Evolutionary conservation across 2,329 filamentous ascomycete genomes (phyloP), one percentile per base, ranked within the genome.

Genomic region (Fusarium palustre): DNA sequence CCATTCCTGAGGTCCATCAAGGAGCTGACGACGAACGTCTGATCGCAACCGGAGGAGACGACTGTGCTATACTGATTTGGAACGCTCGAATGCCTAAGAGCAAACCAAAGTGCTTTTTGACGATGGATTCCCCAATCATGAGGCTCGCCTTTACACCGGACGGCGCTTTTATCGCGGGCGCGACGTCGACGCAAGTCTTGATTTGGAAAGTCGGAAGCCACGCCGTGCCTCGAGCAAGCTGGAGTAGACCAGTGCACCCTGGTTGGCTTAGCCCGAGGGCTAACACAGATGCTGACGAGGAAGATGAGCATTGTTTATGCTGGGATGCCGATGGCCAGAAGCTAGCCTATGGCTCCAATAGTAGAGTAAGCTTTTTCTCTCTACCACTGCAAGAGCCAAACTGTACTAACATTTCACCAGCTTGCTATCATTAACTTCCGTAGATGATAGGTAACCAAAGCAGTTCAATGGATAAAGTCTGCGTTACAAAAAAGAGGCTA

Each of bases 171-270:
- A 84, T 91, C 53, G 88, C 88, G 1, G 88, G 87, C 7, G 88
- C 87, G 7, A 90, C 88, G 1, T 83, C 83, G 22, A 84, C 85
- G 34, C 83, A 82, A 59, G 86, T 90, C 16, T 78, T 90, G 39
- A 89, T 91, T 46, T 91, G 88, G 87, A 90, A 89, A 74, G 85
- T 90, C 15, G 87, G 86, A 63, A 88, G 88, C 54, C 81, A 85
- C 46, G 79, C 81, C 28, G 82, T 88, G 46, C 88, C 88, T 7
- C 82, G 86, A 46, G 88, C 88, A 18, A 87, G 82, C 72, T 91
- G 88, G 88, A 86, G 81, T 62, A 80, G 86, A 64, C 79, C 82
- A 28, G 80, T 83, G 12, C 86, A 89, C 68, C 80, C 83, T 1
- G 88, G 86, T 7, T 89, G 87, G 86, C 79, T 86, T 33, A 90